Conservation (phyloP, 2,329 filamentous ascomycete genomes). For the Fusarium begoniae region DNA sequence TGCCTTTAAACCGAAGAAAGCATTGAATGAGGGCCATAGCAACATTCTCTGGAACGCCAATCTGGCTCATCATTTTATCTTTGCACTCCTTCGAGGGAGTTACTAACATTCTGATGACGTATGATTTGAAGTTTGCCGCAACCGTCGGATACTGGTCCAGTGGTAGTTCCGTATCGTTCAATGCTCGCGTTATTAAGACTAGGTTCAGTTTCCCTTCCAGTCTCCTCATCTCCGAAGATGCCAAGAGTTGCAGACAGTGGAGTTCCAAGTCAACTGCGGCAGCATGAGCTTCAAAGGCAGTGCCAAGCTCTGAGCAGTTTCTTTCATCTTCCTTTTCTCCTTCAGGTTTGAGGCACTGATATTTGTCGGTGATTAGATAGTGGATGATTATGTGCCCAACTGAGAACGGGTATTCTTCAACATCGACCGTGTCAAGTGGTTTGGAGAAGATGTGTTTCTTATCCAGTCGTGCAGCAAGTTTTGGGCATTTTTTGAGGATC, state of each 20-base stretch:
- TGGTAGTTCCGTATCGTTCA: neutral
- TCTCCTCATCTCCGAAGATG: neutral
- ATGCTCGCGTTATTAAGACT: fast-evolving
- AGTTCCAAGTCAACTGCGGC: neutral
- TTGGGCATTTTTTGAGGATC: neutral
- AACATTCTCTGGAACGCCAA: neutral
- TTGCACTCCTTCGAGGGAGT: neutral
- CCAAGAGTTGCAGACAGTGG: neutral
- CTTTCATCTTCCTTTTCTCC: neutral
- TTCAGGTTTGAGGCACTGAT: neutral
- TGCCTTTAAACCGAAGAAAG: neutral
- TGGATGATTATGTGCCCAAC: neutral
- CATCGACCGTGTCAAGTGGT: neutral
- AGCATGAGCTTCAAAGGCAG: neutral
- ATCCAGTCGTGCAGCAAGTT: neutral
- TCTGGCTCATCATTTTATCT: neutral
- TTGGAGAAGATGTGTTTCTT: neutral
- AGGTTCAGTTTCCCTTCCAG: neutral
- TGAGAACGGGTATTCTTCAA: neutral
- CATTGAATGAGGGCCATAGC: neutral
- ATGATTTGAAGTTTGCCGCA: neutral
- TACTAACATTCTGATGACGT: fast-evolving
- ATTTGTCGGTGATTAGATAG: neutral
- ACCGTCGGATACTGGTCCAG: neutral
- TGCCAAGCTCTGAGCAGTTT: neutral